Conservation (phyloP, 257 asterid genomes). For the Salvia miltiorrhiza region DNA sequence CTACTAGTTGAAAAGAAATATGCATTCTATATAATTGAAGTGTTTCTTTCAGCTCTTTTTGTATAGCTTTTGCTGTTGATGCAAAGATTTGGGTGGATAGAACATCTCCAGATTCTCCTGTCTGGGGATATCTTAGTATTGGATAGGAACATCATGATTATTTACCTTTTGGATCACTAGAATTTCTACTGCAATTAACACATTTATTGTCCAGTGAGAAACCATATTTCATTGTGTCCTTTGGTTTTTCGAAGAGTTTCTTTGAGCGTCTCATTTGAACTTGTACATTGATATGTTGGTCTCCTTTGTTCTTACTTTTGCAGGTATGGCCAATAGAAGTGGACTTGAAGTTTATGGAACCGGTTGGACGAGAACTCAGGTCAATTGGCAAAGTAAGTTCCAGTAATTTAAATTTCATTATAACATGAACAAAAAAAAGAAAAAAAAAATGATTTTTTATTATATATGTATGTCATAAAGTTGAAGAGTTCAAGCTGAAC, state of each 20-base stretch:
- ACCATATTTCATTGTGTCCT: background rate
- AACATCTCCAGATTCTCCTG: background rate
- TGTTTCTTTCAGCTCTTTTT: background rate
- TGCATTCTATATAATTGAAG: background rate
- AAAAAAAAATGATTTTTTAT: background rate
- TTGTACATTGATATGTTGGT: background rate
- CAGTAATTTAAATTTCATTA: background rate
- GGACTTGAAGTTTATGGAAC: conserved; percentile 88
- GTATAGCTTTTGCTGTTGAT: background rate
- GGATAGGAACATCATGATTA: background rate
- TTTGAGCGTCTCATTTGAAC: conserved; percentile 2
- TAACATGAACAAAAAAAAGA: background rate
- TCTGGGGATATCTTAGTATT: background rate
- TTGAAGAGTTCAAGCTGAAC: background rate
- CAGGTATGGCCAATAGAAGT: conserved; percentile 96
- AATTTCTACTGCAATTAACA: background rate
- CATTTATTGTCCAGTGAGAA: background rate
- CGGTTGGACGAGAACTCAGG: conserved; percentile 85
- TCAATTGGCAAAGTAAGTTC: conserved; percentile 64
- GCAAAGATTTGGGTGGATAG: background rate
- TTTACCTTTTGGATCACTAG: background rate
- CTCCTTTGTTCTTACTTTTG: background rate
- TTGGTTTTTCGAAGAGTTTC: no score
- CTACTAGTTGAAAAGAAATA: background rate
- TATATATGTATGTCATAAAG: background rate